Conservation (phyloP, 2,329 filamentous ascomycete species). For the Paraphaeosphaeria minitans region DNA sequence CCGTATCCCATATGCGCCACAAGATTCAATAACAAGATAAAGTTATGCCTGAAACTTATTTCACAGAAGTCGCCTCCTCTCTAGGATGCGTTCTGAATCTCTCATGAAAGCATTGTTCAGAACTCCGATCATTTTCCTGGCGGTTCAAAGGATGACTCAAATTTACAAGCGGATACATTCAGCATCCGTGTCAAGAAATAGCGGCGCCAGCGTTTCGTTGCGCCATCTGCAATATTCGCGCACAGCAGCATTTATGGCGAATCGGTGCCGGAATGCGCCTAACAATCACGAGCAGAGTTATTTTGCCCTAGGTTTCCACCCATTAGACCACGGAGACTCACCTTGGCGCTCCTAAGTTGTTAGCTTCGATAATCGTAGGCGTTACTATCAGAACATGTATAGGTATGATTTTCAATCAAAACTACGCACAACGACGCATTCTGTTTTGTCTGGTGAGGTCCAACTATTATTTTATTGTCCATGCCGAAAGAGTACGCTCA, state of each 20-base stretch:
- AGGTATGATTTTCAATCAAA: background rate
- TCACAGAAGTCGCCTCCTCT: background rate
- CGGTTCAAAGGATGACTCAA: background rate
- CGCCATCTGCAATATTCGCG: background rate
- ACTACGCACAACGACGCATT: background rate
- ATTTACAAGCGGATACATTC: background rate
- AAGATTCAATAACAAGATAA: background rate
- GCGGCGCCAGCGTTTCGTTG: background rate
- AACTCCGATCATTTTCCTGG: background rate
- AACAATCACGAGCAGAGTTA: background rate
- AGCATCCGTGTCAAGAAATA: background rate
- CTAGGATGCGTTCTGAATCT: background rate
- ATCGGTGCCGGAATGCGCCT: background rate
- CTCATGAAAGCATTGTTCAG: background rate
- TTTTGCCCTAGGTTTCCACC: background rate
- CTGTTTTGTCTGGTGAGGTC: background rate
- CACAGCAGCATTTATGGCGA: background rate
- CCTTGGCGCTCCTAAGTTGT: background rate
- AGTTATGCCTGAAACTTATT: background rate
- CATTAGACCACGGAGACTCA: background rate
- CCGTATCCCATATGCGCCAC: no score
- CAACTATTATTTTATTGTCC: background rate
- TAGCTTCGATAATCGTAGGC: background rate
- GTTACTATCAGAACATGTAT: background rate
- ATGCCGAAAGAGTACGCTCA: background rate